Evolutionary conservation across 495 filamentous ascomycete species (phyloP).

Genomic region (Daldinia caldariorum): DNA sequence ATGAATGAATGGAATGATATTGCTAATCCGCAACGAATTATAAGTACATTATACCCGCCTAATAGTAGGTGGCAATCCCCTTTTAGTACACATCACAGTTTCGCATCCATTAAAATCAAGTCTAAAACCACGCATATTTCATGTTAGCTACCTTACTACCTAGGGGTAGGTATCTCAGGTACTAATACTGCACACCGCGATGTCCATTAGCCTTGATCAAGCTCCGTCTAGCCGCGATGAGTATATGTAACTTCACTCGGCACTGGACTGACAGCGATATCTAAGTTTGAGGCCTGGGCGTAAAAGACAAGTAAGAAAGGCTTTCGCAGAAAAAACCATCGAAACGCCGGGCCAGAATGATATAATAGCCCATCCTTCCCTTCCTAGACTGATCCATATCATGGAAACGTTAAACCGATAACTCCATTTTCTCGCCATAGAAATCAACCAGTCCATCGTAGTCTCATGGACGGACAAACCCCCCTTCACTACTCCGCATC

Average conservation of each 20-base stretch:
- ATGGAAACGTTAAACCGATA: slow-evolving; percentile 3
- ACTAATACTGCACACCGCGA: neutral
- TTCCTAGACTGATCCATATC: slow-evolving; percentile 10
- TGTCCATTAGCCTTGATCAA: neutral
- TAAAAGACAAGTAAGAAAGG: neutral
- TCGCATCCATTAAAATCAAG: neutral
- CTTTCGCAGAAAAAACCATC: slow-evolving; percentile 1
- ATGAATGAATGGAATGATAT: too few relatives aligned
- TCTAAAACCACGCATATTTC: neutral
- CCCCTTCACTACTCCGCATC: neutral
- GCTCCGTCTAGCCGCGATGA: neutral
- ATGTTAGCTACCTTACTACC: too few relatives aligned
- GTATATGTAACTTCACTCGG: neutral
- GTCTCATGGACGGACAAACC: neutral
- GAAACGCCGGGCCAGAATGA: slow-evolving; percentile 25
- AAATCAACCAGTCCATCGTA: neutral
- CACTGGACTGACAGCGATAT: neutral
- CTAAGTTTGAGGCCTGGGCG: neutral
- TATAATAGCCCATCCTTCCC: neutral
- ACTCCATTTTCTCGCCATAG: slow-evolving; percentile 11
- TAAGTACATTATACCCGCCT: too few relatives aligned
- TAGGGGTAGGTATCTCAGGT: neutral
- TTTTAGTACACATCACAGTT: neutral
- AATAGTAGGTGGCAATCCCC: neutral
- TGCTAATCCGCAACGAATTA: too few relatives aligned